A percentile compares a stretch with the other conserved stretches of the same genome.
phyloP scores from a whole-genome alignment of 2,329 filamentous ascomycete genomes.

The Diaporthe humulicola region DNA sequence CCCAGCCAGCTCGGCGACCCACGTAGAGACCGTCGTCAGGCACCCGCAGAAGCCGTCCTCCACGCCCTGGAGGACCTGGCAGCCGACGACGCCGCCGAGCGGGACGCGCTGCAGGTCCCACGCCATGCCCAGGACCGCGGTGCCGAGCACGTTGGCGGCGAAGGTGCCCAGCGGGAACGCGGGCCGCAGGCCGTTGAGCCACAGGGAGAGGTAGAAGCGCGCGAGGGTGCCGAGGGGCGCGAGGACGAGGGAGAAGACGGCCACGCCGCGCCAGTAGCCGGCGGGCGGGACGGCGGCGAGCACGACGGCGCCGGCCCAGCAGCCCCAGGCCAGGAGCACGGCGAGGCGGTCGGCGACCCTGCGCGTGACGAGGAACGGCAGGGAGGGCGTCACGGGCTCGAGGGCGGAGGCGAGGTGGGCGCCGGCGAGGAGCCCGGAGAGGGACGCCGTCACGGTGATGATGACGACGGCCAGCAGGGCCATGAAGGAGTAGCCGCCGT shows the following conservation, averaged over 20 bases:
- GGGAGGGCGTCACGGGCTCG: constrained; percentile 69
- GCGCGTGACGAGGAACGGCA: constrained; percentile 70
- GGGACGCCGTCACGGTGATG: constrained; percentile 76
- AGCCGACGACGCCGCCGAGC: constrained; percentile 68
- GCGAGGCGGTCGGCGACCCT: constrained; percentile 73
- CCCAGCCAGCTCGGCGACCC: constrained; percentile 71
- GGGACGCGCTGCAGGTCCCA: constrained; percentile 83
- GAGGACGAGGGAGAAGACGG: constrained; percentile 83
- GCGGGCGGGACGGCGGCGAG: constrained; percentile 78
- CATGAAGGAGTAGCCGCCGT: constrained; percentile 85
- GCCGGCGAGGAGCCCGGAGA: constrained; percentile 78
- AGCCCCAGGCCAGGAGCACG: constrained; percentile 76
- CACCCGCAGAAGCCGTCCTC: constrained; percentile 79
- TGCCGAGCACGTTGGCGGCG: constrained; percentile 82
- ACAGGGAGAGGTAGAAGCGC: constrained; percentile 79
- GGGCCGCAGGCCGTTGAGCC: constrained; percentile 76
- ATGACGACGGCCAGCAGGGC: constrained; percentile 83
- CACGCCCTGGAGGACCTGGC: constrained; percentile 72
- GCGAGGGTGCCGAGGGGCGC: constrained; percentile 83
- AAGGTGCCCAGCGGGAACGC: constrained; percentile 91
- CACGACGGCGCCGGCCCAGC: constrained; percentile 83
- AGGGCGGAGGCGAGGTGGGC: constrained; percentile 79
- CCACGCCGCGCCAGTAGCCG: constrained; percentile 80
- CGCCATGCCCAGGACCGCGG: constrained; percentile 78
- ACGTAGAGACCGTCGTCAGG: constrained; percentile 76